phyloP scores from a whole-genome alignment of 129 eudicot species.

The Solidago caesia region DNA sequence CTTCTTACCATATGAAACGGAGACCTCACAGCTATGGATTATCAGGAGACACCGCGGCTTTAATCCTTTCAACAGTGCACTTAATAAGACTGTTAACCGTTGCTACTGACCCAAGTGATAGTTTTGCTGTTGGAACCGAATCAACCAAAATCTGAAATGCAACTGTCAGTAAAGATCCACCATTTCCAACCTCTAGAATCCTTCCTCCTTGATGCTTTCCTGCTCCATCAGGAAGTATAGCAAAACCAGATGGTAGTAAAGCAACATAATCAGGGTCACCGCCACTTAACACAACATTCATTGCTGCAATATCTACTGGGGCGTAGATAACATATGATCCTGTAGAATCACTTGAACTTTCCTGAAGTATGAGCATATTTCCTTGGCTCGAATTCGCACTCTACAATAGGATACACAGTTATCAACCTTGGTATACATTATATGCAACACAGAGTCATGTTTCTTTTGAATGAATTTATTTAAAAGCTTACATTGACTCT shows the following conservation, averaged over 20 bases:
- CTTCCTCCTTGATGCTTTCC: conserved; percentile 35
- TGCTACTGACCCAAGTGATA: conserved; percentile 52
- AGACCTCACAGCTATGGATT: conserved; percentile 12
- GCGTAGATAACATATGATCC: conserved; percentile 69
- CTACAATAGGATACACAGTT: conserved; percentile 19
- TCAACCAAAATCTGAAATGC: conserved; percentile 69
- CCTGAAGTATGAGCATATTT: conserved; percentile 63
- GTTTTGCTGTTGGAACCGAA: conserved; percentile 53
- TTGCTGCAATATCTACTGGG: conserved; percentile 56
- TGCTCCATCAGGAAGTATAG: conserved; percentile 71
- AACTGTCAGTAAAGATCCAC: conserved; percentile 63
- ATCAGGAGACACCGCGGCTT: conserved; percentile 41
- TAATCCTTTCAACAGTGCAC: conserved; percentile 61
- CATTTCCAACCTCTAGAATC: conserved; percentile 32
- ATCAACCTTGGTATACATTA: background rate
- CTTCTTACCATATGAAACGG: conserved; percentile 35
- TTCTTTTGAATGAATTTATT: background rate
- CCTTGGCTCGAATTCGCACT: conserved; percentile 58
- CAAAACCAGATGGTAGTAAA: conserved; percentile 70
- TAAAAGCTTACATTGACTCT: conserved; percentile 72
- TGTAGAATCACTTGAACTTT: conserved; percentile 56
- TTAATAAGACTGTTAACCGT: conserved; percentile 53
- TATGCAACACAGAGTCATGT: background rate
- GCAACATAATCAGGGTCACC: conserved; percentile 64
- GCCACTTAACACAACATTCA: conserved; percentile 56